Conservation (phyloP, 2,329 filamentous ascomycete genomes). For the Epicoccum sorghinum region DNA sequence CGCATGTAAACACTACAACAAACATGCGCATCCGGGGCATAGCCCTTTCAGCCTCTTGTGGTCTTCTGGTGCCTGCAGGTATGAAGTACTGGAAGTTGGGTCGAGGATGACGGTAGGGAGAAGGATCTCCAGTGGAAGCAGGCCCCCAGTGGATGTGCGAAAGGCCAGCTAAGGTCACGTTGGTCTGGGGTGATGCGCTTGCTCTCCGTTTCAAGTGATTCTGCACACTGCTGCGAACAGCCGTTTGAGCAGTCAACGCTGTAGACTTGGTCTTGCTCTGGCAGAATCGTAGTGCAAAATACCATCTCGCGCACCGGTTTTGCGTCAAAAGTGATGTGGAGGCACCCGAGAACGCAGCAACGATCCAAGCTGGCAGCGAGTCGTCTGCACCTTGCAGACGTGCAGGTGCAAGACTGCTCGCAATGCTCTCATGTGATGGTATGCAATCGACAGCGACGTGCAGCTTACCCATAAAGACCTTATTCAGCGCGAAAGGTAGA, state of each 20-base stretch:
- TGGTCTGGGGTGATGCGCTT: neutral
- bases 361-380: neutral
- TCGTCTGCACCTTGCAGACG: neutral
- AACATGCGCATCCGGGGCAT: slow-evolving; percentile 1
- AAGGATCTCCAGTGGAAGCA: neutral
- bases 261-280: neutral
- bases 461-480: slow-evolving; percentile 2
- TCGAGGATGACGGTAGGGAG: neutral
- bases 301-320: neutral
- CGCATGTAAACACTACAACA: slow-evolving; percentile 18
- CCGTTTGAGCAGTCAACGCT: neutral
- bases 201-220: slow-evolving; percentile 1
- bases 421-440: slow-evolving; percentile 2
- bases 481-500: neutral
- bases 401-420: slow-evolving; percentile 5
- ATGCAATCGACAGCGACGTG: neutral
- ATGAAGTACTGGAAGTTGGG: neutral
- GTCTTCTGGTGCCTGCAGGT: neutral
- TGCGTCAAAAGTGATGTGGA: slow-evolving; percentile 5
- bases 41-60: neutral
- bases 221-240: neutral
- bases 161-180: slow-evolving; percentile 3
- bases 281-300: neutral
- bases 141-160: neutral
- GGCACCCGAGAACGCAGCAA: slow-evolving; percentile 5